These are phyloP conservation scores for Cystofilobasidium ferigula DNA, from an alignment of 768 basidiomycete genomes.

Conservation along the genomic window DNA sequence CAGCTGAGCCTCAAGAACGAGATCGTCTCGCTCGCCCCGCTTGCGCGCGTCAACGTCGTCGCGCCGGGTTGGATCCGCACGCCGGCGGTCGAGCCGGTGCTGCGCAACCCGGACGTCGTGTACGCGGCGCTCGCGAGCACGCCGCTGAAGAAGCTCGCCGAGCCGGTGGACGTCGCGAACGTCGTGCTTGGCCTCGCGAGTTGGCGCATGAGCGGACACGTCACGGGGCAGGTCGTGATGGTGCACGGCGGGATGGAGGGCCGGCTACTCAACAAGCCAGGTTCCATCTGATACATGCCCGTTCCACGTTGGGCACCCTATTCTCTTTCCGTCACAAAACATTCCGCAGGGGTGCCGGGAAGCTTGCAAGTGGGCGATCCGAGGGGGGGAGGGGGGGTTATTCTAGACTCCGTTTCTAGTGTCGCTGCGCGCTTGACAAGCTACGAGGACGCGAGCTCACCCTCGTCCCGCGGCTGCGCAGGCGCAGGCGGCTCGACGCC, in stretches of 20 bases:
- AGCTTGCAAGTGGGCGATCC: not conserved
- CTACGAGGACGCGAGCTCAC: not conserved
- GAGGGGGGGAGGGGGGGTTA: not conserved
- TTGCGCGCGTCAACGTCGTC: constrained; percentile 58
- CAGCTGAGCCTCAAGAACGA: constrained; percentile 63
- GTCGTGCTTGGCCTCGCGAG: constrained; percentile 57
- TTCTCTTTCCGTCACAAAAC: not conserved
- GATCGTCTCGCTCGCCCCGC: constrained; percentile 62
- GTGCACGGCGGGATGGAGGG: constrained; percentile 73
- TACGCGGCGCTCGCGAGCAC: constrained; percentile 58
- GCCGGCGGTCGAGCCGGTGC: constrained; percentile 50
- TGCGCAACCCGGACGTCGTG: constrained; percentile 49
- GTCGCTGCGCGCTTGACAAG: no score
- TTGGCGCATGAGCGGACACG: constrained; percentile 53
- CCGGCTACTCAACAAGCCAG: constrained; percentile 41
- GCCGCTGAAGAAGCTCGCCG: constrained; percentile 58
- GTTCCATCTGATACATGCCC: not conserved
- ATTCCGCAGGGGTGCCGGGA: no score
- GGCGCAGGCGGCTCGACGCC: constrained; percentile 5
- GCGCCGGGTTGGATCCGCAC: constrained; percentile 55
- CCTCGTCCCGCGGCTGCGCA: not conserved
- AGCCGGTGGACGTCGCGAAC: constrained; percentile 53
- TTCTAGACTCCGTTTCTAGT: no score
- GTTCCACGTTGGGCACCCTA: not conserved
- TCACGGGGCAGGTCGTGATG: constrained; percentile 60